Conservation (phyloP, 768 basidiomycete genomes). For the Suillus americanus region DNA sequence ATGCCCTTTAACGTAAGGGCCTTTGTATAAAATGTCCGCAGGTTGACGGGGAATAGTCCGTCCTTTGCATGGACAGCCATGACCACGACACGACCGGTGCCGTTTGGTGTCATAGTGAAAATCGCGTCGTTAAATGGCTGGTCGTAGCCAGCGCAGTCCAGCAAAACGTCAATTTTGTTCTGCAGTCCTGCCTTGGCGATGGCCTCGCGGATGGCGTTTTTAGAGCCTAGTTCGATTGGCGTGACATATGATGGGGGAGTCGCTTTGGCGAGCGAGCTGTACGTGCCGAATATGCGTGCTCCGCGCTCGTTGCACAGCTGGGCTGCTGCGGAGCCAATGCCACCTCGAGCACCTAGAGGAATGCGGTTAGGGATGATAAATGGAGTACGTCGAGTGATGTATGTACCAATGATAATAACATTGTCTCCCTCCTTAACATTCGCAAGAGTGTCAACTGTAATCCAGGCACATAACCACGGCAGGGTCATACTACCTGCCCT, state of each 20-base stretch:
- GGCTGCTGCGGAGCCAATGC: constrained; percentile 34
- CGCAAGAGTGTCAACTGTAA: constrained; percentile 35
- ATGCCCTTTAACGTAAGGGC: constrained; percentile 32
- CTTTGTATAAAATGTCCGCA: constrained; percentile 33
- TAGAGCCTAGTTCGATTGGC: constrained; percentile 32
- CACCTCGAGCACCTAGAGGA: constrained; percentile 33
- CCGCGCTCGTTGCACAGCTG: constrained; percentile 32
- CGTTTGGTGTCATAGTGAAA: constrained; percentile 31
- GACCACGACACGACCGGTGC: constrained; percentile 33
- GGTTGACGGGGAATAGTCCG: constrained; percentile 28
- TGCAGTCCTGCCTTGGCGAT: constrained; percentile 24
- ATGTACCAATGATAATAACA: constrained; percentile 32
- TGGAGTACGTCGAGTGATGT: neutral
- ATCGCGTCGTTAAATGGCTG: constrained; percentile 34
- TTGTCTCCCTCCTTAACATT: constrained; percentile 32
- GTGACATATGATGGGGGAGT: constrained; percentile 27
- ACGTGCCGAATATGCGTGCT: constrained; percentile 34
- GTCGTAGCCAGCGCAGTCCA: constrained; percentile 35
- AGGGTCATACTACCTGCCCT: constrained; percentile 34
- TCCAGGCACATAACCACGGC: constrained; percentile 37
- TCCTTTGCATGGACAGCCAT: constrained; percentile 36
- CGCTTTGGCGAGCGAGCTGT: constrained; percentile 28
- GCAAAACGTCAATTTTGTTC: constrained; percentile 33
- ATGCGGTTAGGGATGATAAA: neutral
- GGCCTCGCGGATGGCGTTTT: constrained; percentile 30